Evolutionary conservation across 306 rosid species (phyloP).

Genomic region (Vicia villosa): DNA sequence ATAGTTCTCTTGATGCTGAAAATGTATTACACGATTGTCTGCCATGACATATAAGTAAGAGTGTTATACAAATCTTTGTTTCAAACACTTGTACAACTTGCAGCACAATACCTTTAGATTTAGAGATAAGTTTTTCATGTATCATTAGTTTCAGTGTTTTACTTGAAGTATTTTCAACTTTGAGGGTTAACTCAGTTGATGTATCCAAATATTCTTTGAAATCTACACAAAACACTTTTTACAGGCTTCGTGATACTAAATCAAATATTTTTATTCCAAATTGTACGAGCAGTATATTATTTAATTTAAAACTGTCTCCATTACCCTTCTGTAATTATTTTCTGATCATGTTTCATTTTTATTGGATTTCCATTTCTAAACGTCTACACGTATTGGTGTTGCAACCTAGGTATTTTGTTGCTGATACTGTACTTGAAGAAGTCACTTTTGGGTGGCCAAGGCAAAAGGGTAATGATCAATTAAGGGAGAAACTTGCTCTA

Average conservation of each 20-base stretch:
- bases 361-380: slow-evolving; percentile 24
- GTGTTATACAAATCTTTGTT: slow-evolving; percentile 14
- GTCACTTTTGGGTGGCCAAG: slow-evolving; percentile 98
- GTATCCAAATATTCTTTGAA: slow-evolving; percentile 5
- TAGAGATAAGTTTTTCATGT: slow-evolving; percentile 22
- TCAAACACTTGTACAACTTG: slow-evolving; percentile 5
- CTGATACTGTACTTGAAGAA: slow-evolving; percentile 89
- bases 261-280: slow-evolving; percentile 1
- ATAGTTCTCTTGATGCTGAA: slow-evolving; percentile 6
- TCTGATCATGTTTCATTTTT: not conserved
- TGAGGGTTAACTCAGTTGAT: slow-evolving; percentile 1
- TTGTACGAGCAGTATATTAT: not conserved
- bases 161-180: slow-evolving; percentile 21
- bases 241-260: slow-evolving; percentile 4
- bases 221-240: slow-evolving; percentile 1
- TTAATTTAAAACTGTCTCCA: slow-evolving; percentile 17
- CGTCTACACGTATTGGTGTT: slow-evolving; percentile 25
- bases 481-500: slow-evolving; percentile 75
- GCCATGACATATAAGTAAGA: slow-evolving; percentile 1
- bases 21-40: slow-evolving; percentile 16
- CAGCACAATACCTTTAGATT: not conserved
- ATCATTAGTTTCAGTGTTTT: slow-evolving; percentile 15
- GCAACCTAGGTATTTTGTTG: slow-evolving; percentile 75
- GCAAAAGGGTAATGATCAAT: slow-evolving; percentile 60
- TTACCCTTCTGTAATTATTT: slow-evolving; percentile 24